Conservation (phyloP, 345 rosid genomes). For the Euphorbia lathyris region DNA sequence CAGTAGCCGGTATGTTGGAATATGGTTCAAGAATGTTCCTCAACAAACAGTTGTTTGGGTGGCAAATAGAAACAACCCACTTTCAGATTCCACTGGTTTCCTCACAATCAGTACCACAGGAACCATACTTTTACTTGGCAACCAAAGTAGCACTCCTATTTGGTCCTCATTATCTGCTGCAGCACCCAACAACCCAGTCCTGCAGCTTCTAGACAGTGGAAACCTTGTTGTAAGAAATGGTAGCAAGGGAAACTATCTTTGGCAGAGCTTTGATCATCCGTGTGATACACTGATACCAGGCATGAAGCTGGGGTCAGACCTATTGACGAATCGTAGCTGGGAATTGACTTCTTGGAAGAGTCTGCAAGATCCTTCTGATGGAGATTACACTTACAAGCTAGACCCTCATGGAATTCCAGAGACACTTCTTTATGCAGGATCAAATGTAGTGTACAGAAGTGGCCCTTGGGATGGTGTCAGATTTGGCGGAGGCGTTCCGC, state of each 20-base stretch:
- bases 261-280: slow-evolving; percentile 67
- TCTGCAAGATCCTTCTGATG: slow-evolving; percentile 51
- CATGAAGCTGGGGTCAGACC: slow-evolving; percentile 51
- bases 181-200: slow-evolving; percentile 15
- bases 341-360: slow-evolving; percentile 60
- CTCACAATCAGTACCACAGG: slow-evolving; percentile 11
- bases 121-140: slow-evolving; percentile 18
- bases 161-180: slow-evolving; percentile 35
- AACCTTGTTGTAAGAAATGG: slow-evolving; percentile 22
- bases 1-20: slow-evolving; percentile 28
- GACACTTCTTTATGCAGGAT: background rate
- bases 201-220: slow-evolving; percentile 25
- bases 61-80: slow-evolving; percentile 44
- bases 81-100: slow-evolving; percentile 19
- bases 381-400: slow-evolving; percentile 39
- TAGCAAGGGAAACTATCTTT: slow-evolving; percentile 22
- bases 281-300: slow-evolving; percentile 58
- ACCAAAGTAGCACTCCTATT: slow-evolving; percentile 16
- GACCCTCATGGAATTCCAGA: slow-evolving; percentile 10
- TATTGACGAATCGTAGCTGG: slow-evolving; percentile 37
- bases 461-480: slow-evolving; percentile 21
- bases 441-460: background rate
- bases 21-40: slow-evolving; percentile 30
- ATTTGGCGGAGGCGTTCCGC: slow-evolving; percentile 13
- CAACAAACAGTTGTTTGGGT: slow-evolving; percentile 38